Conservation (phyloP, 306 rosid species). For the Neltuma alba region DNA sequence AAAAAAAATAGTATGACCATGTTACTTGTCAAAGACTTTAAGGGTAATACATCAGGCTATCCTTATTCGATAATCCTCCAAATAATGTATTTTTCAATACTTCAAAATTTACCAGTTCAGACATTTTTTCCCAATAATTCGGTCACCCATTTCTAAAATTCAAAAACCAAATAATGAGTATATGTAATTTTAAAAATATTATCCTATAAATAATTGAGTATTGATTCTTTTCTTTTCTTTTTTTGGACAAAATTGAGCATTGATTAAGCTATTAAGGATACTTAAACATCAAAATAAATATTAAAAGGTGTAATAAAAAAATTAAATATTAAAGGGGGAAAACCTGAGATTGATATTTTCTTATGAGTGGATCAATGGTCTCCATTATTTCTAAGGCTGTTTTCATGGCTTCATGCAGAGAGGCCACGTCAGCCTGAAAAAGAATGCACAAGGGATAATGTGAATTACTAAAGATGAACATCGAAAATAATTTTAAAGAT, state of each 20-base stretch:
- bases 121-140: too few relatives aligned
- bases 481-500: background rate
- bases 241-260: too few relatives aligned
- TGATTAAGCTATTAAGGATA: background rate
- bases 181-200: too few relatives aligned
- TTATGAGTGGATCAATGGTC: conserved; percentile 40
- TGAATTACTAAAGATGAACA: background rate
- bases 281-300: background rate
- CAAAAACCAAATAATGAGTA: too few relatives aligned
- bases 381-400: conserved; percentile 54
- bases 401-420: conserved; percentile 54
- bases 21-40: too few relatives aligned
- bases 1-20: too few relatives aligned
- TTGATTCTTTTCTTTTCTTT: background rate
- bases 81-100: too few relatives aligned
- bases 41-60: too few relatives aligned
- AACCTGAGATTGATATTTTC: conserved; percentile 56
- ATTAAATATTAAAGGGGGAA: background rate
- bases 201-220: background rate
- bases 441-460: background rate
- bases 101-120: background rate
- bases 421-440: conserved; percentile 49
- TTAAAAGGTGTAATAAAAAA: too few relatives aligned
- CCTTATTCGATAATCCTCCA: too few relatives aligned
- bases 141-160: too few relatives aligned